phyloP scores from a whole-genome alignment of 2,329 filamentous ascomycete species.

The Calonectria pseudoturangicola region DNA sequence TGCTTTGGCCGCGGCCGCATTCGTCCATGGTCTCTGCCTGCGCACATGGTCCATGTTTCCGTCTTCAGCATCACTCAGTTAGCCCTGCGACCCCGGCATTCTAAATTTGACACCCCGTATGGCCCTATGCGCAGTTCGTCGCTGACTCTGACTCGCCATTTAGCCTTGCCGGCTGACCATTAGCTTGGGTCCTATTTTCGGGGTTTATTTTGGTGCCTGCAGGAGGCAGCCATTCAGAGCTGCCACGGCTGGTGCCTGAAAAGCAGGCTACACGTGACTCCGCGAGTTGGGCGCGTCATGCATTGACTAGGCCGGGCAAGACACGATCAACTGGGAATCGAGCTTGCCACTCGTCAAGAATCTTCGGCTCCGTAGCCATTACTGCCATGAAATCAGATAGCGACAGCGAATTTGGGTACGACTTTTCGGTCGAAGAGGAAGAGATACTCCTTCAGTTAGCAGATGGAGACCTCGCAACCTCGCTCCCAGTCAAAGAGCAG shows the following conservation, averaged over 20 bases:
- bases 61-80: slow-evolving; percentile 21
- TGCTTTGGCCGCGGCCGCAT: slow-evolving; percentile 18
- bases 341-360: slow-evolving; percentile 48
- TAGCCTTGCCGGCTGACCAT: slow-evolving; percentile 11
- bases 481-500: slow-evolving; percentile 37
- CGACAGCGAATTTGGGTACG: slow-evolving; percentile 68
- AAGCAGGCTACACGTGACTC: slow-evolving; percentile 50
- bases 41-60: neutral
- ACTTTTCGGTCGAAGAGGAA: slow-evolving; percentile 68
- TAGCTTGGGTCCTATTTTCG: slow-evolving; percentile 24
- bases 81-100: slow-evolving; percentile 7
- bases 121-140: neutral
- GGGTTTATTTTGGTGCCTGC: slow-evolving; percentile 29
- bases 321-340: slow-evolving; percentile 33
- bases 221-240: slow-evolving; percentile 30
- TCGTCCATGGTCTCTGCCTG: slow-evolving; percentile 28
- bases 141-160: neutral
- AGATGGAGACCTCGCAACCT: slow-evolving; percentile 45
- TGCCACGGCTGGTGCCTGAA: slow-evolving; percentile 35
- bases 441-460: slow-evolving; percentile 63
- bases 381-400: slow-evolving; percentile 54
- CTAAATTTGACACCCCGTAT: slow-evolving; percentile 21
- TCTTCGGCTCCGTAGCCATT: slow-evolving; percentile 41
- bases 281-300: slow-evolving; percentile 47
- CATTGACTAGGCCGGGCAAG: neutral